Base-by-base conservation (phyloP, 805 yeast species). In the Lachancea nothofagi region DNA sequence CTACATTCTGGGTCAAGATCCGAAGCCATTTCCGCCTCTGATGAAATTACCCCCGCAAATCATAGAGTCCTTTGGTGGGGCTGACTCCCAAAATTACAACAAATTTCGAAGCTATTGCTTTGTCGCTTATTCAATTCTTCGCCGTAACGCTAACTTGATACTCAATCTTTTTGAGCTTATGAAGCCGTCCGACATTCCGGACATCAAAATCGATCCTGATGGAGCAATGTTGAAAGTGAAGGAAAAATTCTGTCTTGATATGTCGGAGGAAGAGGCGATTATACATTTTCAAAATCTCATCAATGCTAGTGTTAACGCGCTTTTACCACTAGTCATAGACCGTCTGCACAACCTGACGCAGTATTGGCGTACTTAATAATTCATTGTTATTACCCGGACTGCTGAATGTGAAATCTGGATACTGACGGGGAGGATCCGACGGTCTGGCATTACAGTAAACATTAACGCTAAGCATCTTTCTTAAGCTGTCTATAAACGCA, bases 1-100 rank as follows among this genome's bases (percentile, higher is more conserved):
- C 1, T 93, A 93, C 55, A 90, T 93, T 36, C 66, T 93, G 40
- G 99, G 99, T 0, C 80, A 89, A 38, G 99, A 93, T 60, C 99
- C 99, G 2, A 93, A 93, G 59, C 97, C 97, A 10, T 93, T 93
- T 64, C 97, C 99, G 10, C 99, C 99, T 1, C 71, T 90, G 65
- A 93, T 93, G 97, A 93, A 93, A 56, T 67, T 93, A 27, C 98
- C 98, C 0, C 93, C 93, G 29, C 98, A 93, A 62, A 83, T 93
- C 13, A 84, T 93, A 29, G 98, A 93, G 49, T 97, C 97, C 0
- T 93, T 93, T 87, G 99, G 99, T 2, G 98, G 97, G 1, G 74
- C 86, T 36, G 72, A 75, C 46, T 87, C 90, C 36, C 83, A 82
- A 30, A 89, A 90, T 59, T 93, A 85, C 61, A 78, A 80, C 47